Base-by-base conservation (phyloP, 257 asterid genomes). In the Leonotis leonurus region DNA sequence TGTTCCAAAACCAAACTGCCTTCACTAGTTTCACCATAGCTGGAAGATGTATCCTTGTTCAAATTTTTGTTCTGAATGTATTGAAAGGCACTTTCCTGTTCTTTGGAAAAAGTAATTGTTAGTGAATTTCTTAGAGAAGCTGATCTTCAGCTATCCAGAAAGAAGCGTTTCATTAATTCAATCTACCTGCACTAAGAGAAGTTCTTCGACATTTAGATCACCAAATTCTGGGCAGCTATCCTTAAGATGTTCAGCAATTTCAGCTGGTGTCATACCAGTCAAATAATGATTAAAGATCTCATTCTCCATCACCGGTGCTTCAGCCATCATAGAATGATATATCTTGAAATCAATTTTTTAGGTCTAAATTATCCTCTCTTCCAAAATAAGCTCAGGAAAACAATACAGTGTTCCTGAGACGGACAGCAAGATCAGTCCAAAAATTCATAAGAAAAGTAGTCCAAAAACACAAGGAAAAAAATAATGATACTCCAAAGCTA, bases 211-310 rank as follows among this genome's bases (percentile, higher is more conserved):
- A 63, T 84, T 77, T 11, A 86, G 84, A 78, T 86, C 97, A 16
- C 81, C 84, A 39, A 82, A 83, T 74, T 89, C 98, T 3, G 95
- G 97, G 73, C 78, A 83, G 50, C 83, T 70, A 30, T 83, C 89
- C 73, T 77, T 81, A 39, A 85, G 67, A 75, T 82, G 80, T 59
- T 81, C 88, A 36, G 94, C 95, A 48, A 87, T 70, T 76, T 86
- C 89, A 56, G 80, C 82, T n/a, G 85, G 90, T 54, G 81, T 75
- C 77, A 74, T 74, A 26, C 73, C 83, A 65, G 74, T 72, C 64
- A 83, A 41, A 75, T 67, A 70, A 65, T 75, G 80, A 72, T 32
- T 62, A 62, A 78, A 73, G 54, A 61, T 61, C 70, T 83, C 83
- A 35, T 52, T 67, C 43, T 78, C 80, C 79, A 69, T 77, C 44